phyloP scores from a whole-genome alignment of 306 rosid species.

The Gillenia trifoliata region DNA sequence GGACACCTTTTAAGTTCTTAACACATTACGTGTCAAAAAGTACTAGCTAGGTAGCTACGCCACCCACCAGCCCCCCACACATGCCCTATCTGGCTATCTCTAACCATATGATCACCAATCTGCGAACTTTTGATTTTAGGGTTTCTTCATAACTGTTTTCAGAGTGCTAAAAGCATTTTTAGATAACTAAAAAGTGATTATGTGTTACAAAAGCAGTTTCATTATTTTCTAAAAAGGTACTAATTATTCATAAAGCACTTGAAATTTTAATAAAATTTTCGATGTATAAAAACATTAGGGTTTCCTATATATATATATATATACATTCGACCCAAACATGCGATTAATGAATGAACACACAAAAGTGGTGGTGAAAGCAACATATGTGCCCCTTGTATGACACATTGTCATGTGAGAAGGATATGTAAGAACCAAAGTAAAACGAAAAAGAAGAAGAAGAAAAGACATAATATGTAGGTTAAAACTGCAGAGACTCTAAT shows the following conservation, averaged over 20 bases:
- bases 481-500: not conserved
- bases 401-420: not conserved
- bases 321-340: not conserved
- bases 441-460: not conserved
- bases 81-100: not conserved
- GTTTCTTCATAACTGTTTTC: not conserved
- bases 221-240: not conserved
- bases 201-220: no score
- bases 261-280: no score
- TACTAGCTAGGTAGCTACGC: not conserved
- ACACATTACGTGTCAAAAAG: constrained; percentile 30
- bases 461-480: not conserved
- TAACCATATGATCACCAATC: not conserved
- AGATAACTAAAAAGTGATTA: no score
- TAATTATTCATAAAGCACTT: not conserved
- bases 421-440: not conserved
- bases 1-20: constrained; percentile 5
- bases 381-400: not conserved
- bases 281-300: no score
- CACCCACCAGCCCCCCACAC: constrained; percentile 16
- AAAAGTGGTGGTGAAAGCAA: no score
- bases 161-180: no score
- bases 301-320: no score
- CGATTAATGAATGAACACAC: not conserved
- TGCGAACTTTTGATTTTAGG: not conserved